Conservation (phyloP, 768 basidiomycete genomes). For the Lactifluus pinguis region DNA sequence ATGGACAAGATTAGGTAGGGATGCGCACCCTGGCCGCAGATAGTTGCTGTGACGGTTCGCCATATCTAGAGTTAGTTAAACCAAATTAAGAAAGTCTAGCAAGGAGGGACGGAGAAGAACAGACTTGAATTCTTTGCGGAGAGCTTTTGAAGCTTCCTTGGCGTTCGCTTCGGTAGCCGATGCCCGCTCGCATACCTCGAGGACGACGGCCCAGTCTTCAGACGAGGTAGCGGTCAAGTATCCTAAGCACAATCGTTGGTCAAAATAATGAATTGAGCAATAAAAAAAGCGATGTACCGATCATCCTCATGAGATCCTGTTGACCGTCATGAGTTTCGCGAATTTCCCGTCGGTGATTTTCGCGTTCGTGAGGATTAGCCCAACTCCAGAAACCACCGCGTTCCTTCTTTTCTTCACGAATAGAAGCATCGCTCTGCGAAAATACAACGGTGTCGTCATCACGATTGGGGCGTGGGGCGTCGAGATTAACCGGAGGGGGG, state of each 20-base stretch:
- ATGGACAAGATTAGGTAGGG: neutral
- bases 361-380: constrained; percentile 25
- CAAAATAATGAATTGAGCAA: neutral
- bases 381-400: constrained; percentile 49
- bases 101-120: constrained; percentile 16
- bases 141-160: constrained; percentile 76
- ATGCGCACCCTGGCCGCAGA: constrained; percentile 18
- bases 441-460: constrained; percentile 26
- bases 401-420: constrained; percentile 34
- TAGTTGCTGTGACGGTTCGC: constrained; percentile 17
- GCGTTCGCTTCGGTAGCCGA: constrained; percentile 62
- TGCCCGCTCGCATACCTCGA: constrained; percentile 81
- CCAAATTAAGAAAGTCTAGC: neutral
- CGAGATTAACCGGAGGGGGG: constrained; percentile 15
- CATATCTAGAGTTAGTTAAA: constrained; percentile 11
- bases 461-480: constrained; percentile 23
- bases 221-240: constrained; percentile 70
- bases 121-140: constrained; percentile 81
- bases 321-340: constrained; percentile 33
- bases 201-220: constrained; percentile 73
- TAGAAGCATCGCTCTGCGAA: constrained; percentile 19
- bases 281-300: constrained; percentile 35
- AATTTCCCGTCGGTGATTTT: constrained; percentile 33
- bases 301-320: constrained; percentile 57
- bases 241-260: constrained; percentile 33